Evolutionary conservation across 2,329 filamentous ascomycete species (phyloP).

Genomic region (Colletotrichum viniferum): DNA sequence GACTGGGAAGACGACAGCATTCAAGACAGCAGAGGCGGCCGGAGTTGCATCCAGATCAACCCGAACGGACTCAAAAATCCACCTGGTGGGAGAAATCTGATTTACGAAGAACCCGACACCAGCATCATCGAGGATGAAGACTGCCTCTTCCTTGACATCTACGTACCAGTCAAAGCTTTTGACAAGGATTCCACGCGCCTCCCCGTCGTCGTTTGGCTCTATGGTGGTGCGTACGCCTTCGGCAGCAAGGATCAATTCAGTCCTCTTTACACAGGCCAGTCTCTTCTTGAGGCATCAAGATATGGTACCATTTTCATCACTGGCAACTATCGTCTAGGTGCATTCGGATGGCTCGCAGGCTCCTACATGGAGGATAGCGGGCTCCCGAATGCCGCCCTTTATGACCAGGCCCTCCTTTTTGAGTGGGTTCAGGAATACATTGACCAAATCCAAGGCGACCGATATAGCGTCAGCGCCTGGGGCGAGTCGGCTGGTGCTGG

Average conservation of each 20-base stretch:
- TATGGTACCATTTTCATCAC: constrained; percentile 49
- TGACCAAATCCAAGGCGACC: constrained; percentile 49
- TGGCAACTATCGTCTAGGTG: constrained; percentile 53
- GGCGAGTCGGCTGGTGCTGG: constrained; percentile 57
- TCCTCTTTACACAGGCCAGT: constrained; percentile 41
- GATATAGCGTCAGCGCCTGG: constrained; percentile 48
- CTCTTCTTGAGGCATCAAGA: constrained; percentile 35
- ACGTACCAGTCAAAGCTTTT: constrained; percentile 47
- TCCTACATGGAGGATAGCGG: constrained; percentile 45
- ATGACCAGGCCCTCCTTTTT: constrained; percentile 48
- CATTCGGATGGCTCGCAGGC: constrained; percentile 52
- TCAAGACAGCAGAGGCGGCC: neutral
- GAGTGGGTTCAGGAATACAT: constrained; percentile 55
- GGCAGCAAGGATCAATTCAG: constrained; percentile 43
- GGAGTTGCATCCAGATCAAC: neutral
- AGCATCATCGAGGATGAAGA: constrained; percentile 36
- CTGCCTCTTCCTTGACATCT: constrained; percentile 55
- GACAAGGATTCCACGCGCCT: constrained; percentile 37
- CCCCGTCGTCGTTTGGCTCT: constrained; percentile 50
- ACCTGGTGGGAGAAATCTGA: neutral
- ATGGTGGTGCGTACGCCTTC: constrained; percentile 49
- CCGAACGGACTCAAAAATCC: neutral
- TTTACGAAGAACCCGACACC: neutral
- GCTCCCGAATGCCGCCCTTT: constrained; percentile 46
- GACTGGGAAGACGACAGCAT: neutral